Conservation (phyloP, 768 basidiomycete species). For the Psilocybe sp. region DNA sequence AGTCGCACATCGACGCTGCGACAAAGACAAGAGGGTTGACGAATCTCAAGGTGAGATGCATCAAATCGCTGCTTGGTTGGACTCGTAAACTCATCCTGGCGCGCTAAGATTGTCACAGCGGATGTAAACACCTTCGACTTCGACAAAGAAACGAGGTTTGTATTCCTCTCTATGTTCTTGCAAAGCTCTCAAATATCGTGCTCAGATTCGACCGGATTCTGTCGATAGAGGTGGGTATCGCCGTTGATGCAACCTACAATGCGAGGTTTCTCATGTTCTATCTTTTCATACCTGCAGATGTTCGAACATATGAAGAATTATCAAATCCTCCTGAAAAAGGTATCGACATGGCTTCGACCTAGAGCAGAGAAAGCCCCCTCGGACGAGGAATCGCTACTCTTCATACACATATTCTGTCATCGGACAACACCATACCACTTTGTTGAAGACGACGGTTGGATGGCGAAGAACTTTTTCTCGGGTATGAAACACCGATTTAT, state of each 20-base stretch:
- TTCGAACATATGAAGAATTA: slow-evolving; percentile 82
- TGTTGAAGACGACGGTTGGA: slow-evolving; percentile 68
- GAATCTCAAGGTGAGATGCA: slow-evolving; percentile 45
- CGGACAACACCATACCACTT: slow-evolving; percentile 64
- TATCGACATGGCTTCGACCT: slow-evolving; percentile 63
- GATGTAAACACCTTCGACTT: slow-evolving; percentile 69
- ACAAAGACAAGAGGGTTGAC: slow-evolving; percentile 47
- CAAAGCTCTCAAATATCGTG: neutral
- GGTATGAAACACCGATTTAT: slow-evolving; percentile 22
- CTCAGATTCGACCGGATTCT: slow-evolving; percentile 66
- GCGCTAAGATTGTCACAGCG: slow-evolving; percentile 59
- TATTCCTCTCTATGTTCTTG: neutral
- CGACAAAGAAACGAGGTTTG: slow-evolving; percentile 40
- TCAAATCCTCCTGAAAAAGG: slow-evolving; percentile 53
- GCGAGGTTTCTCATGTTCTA: too few relatives aligned
- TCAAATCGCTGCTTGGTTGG: neutral
- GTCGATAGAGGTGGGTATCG: slow-evolving; percentile 73
- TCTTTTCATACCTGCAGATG: slow-evolving; percentile 45
- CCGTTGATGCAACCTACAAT: too few relatives aligned
- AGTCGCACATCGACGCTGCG: slow-evolving; percentile 52
- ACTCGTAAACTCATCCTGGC: neutral
- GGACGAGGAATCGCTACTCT: slow-evolving; percentile 48
- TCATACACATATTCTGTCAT: slow-evolving; percentile 74
- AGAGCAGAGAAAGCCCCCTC: slow-evolving; percentile 12
- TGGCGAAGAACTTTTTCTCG: slow-evolving; percentile 72